These are phyloP conservation scores for Gastrodia elata DNA, from an alignment of 106 monocot species.

Conservation along the genomic window DNA sequence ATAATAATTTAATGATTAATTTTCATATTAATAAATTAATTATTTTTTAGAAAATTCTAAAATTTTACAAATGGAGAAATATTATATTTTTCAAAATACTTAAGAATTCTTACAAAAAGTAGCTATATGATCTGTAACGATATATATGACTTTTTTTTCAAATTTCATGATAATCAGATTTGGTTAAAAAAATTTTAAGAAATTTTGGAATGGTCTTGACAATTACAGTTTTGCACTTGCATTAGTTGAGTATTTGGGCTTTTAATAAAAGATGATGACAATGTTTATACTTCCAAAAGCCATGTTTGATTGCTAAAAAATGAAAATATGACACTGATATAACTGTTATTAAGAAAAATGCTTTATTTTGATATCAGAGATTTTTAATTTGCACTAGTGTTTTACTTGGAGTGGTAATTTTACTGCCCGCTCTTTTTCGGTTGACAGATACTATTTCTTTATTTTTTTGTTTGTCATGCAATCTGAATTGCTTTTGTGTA, in stretches of 20 bases:
- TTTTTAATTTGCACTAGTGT: not conserved
- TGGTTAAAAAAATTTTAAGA: too few species aligned
- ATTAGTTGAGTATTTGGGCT: not conserved
- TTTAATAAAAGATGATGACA: not conserved
- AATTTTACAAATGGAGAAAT: too few species aligned
- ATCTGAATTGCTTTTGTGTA: not conserved
- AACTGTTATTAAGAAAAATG: slow-evolving; percentile 1
- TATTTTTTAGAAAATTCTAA: too few species aligned
- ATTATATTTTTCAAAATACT: too few species aligned
- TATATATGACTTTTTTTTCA: too few species aligned
- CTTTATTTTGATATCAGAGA: not conserved
- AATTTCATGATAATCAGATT: too few species aligned
- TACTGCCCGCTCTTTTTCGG: not conserved
- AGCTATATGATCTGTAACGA: too few species aligned
- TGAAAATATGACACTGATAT: not conserved
- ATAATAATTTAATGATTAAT: too few species aligned
- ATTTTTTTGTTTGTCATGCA: not conserved
- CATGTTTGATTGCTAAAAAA: not conserved
- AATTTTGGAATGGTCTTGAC: too few species aligned
- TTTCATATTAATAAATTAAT: too few species aligned
- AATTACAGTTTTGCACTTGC: not conserved
- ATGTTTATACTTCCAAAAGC: not conserved
- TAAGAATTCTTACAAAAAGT: too few species aligned
- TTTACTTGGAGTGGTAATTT: not conserved
- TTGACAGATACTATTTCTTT: not conserved